phyloP scores from a whole-genome alignment of 2,329 filamentous ascomycete genomes.

The Cryoendolithus antarcticus region DNA sequence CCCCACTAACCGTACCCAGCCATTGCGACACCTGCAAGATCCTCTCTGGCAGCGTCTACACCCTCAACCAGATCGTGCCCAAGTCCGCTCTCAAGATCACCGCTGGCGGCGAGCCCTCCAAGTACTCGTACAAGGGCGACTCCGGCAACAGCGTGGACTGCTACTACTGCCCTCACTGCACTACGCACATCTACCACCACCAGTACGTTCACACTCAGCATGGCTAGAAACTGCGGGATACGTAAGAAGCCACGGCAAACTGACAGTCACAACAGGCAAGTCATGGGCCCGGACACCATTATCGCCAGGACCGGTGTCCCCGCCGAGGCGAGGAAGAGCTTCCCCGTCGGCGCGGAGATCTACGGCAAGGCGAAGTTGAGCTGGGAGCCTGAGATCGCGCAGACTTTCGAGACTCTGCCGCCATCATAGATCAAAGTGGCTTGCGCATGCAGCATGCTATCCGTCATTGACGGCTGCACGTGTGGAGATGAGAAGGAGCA shows the following conservation, averaged over 20 bases:
- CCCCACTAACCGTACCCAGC: slow-evolving; percentile 5
- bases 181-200: slow-evolving; percentile 35
- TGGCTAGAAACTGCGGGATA: no score
- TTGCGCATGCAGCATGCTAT: no score
- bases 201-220: no score
- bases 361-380: slow-evolving; percentile 39
- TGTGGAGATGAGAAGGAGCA: no score
- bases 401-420: slow-evolving; percentile 34
- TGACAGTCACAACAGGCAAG: slow-evolving; percentile 37
- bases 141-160: slow-evolving; percentile 44
- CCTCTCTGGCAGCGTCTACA: slow-evolving; percentile 39
- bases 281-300: slow-evolving; percentile 38
- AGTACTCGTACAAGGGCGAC: slow-evolving; percentile 46
- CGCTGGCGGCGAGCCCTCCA: slow-evolving; percentile 35
- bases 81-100: slow-evolving; percentile 38
- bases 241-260: no score
- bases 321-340: slow-evolving; percentile 32
- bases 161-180: slow-evolving; percentile 48
- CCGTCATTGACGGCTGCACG: no score
- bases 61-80: slow-evolving; percentile 43
- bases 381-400: slow-evolving; percentile 42
- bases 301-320: slow-evolving; percentile 41
- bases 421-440: slow-evolving; percentile 25
- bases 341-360: slow-evolving; percentile 41
- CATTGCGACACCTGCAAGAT: slow-evolving; percentile 47